Base-by-base conservation (phyloP, 1,139 yeast species). In the Blastobotrys serpentis region DNA sequence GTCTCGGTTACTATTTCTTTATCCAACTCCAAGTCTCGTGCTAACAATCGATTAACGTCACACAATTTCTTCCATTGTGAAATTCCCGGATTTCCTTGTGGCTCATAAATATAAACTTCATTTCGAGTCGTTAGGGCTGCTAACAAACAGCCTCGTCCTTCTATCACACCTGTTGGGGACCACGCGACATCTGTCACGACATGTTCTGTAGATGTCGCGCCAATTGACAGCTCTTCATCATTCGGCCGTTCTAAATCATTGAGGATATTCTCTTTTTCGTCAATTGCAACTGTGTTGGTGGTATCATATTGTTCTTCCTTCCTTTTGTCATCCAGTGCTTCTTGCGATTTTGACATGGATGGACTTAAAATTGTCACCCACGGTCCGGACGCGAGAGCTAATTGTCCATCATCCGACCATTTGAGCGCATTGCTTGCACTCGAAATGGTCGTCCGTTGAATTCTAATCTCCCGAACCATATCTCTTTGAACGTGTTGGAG, bases 351-450 rank as follows among this genome's bases (percentile, higher is more conserved):
- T 18, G 5, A 11, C 38, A 29, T n/a, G 18, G 46, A n/a, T 18
- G 44, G 41, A 10, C 38, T 38, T 18, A 56, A 26, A 29, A 58
- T 49, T 4, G 56, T 45, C 4, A 52, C 49, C 13, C 42, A 42
- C 5, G 49, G 47, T 5, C 56, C 57, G 11, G 56, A 32, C 5
- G 47, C 44, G 2, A 57, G 44, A 8, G 59, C 62, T 7, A 58
- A 13, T 22, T 51, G 53, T 3, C 62, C 62, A 45, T 58, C 62
- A 8, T 56, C 54, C 7, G 60, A 56, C 62, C 62, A 58, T 32
- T 47, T 47, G 22, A 53, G 25, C 14, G 59, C 62, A 7, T 55
- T 54, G 5, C 53, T 51, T 4, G 53, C 50, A 19, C 52, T 42
- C 4, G 57, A 45, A 23, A 56, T 47, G 7, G 44, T 47, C 11